Evolutionary conservation across 805 yeast species (phyloP).

Genomic region (Hagleromyces aurorensis): DNA sequence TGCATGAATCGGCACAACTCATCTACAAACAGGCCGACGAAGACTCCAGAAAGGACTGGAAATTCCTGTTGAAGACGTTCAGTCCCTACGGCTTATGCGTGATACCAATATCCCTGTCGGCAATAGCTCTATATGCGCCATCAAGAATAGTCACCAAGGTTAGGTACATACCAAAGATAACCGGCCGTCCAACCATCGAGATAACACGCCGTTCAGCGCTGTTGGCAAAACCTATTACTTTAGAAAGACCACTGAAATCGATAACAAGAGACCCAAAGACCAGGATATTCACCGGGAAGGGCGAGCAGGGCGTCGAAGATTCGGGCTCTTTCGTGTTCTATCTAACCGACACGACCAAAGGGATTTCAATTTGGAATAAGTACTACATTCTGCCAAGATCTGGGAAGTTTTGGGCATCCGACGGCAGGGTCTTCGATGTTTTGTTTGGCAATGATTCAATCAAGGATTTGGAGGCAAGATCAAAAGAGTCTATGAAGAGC

Average conservation of each 20-base stretch:
- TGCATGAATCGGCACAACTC: slow-evolving; percentile 17
- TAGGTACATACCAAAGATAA: slow-evolving; percentile 17
- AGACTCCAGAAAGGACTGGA: slow-evolving; percentile 10
- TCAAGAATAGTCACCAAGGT: slow-evolving; percentile 25
- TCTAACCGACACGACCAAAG: slow-evolving; percentile 13
- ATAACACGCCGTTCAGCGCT: slow-evolving; percentile 20
- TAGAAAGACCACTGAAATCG: slow-evolving; percentile 10
- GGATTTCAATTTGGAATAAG: slow-evolving; percentile 11
- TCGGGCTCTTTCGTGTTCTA: slow-evolving; percentile 22
- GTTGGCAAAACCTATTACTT: slow-evolving; percentile 12
- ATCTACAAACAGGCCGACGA: slow-evolving; percentile 9
- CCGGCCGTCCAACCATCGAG: slow-evolving; percentile 15
- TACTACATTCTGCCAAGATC: slow-evolving; percentile 25
- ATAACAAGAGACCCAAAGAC: slow-evolving; percentile 15
- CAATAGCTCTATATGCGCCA: slow-evolving; percentile 17
- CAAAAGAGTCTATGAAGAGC: too few relatives aligned
- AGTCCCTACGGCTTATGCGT: slow-evolving; percentile 21
- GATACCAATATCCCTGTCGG: slow-evolving; percentile 24
- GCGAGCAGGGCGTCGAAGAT: slow-evolving; percentile 28
- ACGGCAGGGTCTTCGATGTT: slow-evolving; percentile 26
- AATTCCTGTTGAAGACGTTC: slow-evolving; percentile 14
- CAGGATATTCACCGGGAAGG: slow-evolving; percentile 25
- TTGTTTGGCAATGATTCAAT: slow-evolving; percentile 23
- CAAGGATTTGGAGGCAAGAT: slow-evolving; percentile 13
- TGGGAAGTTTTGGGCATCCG: slow-evolving; percentile 24